phyloP scores from a whole-genome alignment of 768 basidiomycete genomes.

The Kwoniella dejecticola region DNA sequence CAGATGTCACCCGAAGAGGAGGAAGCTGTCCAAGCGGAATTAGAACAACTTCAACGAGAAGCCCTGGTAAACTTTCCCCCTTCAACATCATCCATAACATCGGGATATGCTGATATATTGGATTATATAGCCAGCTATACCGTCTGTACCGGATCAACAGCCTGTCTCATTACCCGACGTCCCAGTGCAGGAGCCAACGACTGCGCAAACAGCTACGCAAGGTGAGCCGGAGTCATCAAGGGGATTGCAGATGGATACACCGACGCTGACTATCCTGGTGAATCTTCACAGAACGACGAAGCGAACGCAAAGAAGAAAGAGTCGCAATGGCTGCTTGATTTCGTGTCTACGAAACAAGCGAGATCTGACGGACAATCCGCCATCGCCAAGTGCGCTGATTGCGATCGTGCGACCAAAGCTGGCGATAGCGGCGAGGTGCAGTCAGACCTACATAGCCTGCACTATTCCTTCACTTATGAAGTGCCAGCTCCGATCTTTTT shows the following conservation, averaged over 20 bases:
- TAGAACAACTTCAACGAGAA: conserved; percentile 65
- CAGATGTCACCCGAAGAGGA: conserved; percentile 85
- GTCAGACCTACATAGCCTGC: too few species aligned
- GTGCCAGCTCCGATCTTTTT: too few species aligned
- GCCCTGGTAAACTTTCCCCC: conserved; percentile 34
- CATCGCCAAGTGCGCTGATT: too few species aligned
- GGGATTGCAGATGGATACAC: too few species aligned
- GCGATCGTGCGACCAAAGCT: too few species aligned
- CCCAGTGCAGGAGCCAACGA: conserved; percentile 38
- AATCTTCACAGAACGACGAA: neutral
- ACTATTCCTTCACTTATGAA: too few species aligned
- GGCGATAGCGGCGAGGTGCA: too few species aligned
- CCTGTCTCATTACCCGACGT: conserved; percentile 40
- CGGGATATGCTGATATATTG: neutral
- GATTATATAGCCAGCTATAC: conserved; percentile 41
- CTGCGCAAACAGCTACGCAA: conserved; percentile 11
- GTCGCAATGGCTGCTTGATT: conserved; percentile 7
- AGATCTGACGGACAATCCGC: too few species aligned
- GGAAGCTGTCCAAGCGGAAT: conserved; percentile 84
- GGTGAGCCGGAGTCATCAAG: neutral
- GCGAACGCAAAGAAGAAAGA: conserved; percentile 6
- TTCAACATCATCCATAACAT: too few species aligned
- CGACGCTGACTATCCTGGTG: too few species aligned
- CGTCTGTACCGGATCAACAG: conserved; percentile 30
- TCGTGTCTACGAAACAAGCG: too few species aligned